Conservation (phyloP, 768 basidiomycete genomes). For the Hemileccinum impolitum region DNA sequence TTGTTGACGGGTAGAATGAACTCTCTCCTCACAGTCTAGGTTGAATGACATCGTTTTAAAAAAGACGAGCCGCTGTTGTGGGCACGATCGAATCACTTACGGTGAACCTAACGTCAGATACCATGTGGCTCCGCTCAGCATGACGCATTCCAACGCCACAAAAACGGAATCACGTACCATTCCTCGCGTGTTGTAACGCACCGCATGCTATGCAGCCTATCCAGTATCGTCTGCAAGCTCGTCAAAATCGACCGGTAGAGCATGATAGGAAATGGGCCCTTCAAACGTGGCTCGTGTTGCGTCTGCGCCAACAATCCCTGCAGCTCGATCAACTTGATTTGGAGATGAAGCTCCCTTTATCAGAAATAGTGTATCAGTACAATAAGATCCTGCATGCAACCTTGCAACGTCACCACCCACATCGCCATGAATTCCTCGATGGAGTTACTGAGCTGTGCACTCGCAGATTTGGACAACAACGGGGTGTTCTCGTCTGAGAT, state of each 20-base stretch:
- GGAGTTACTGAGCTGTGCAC: conserved; percentile 53
- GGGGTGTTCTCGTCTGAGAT: conserved; percentile 30
- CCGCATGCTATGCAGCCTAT: conserved; percentile 91
- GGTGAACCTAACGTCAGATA: conserved; percentile 57
- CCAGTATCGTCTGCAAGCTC: conserved; percentile 80
- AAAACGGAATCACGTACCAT: conserved; percentile 52
- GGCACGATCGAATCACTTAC: conserved; percentile 37
- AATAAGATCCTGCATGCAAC: neutral
- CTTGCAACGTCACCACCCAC: conserved; percentile 41
- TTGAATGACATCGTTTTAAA: too few relatives aligned
- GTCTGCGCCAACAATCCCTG: conserved; percentile 85
- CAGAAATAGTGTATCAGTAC: neutral
- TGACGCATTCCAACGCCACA: neutral
- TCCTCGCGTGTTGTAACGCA: conserved; percentile 96
- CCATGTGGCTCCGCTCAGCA: conserved; percentile 10
- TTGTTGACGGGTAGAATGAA: conserved; percentile 90
- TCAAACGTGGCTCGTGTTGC: conserved; percentile 89
- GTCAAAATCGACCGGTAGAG: conserved; percentile 82
- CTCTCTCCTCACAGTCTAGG: conserved; percentile 73
- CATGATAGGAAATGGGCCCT: conserved; percentile 89
- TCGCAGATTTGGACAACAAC: conserved; percentile 34
- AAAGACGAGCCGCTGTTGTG: neutral
- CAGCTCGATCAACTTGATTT: conserved; percentile 84
- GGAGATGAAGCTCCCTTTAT: conserved; percentile 89
- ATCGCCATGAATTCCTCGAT: conserved; percentile 91